Percentiles rank a stretch among this genome's conserved stretches.
These are phyloP conservation scores for Talaromyces pinophilus DNA, from an alignment of 2,329 filamentous ascomycete genomes.

Conservation along the genomic window DNA sequence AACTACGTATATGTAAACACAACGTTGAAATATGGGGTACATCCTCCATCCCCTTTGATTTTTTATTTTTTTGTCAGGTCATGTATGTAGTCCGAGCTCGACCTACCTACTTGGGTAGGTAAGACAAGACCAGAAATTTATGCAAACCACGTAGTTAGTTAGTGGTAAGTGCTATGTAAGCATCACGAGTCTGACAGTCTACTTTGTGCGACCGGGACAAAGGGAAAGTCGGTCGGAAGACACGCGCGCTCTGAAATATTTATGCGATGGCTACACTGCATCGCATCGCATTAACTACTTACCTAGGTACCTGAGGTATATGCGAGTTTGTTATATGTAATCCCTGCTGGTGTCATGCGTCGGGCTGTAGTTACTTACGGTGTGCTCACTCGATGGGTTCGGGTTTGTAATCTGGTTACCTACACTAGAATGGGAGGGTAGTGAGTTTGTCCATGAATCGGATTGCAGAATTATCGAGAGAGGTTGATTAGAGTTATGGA, in stretches of 20 bases:
- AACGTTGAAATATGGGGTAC: constrained; percentile 10
- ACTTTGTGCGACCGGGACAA: not conserved
- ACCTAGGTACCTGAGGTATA: not conserved
- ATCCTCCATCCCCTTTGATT: not conserved
- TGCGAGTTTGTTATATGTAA: not conserved
- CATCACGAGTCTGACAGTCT: not conserved
- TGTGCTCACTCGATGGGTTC: not conserved
- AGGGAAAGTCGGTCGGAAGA: too few relatives aligned
- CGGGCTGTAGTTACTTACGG: not conserved
- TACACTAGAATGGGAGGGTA: not conserved
- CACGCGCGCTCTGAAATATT: not conserved
- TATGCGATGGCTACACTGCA: not conserved
- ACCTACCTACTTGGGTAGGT: not conserved
- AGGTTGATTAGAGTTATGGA: not conserved
- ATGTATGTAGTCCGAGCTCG: constrained; percentile 2
- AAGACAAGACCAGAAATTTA: not conserved
- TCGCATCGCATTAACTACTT: not conserved
- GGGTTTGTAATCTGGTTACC: not conserved
- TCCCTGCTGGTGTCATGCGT: constrained; percentile 5
- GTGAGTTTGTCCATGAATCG: not conserved
- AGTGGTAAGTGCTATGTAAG: not conserved
- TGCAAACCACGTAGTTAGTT: not conserved
- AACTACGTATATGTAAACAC: not conserved
- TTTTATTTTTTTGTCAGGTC: not conserved
- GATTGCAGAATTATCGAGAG: not conserved